These are phyloP conservation scores for Vaccinium myrtillus DNA, from an alignment of 148 eudicot species.

Conservation along the genomic window DNA sequence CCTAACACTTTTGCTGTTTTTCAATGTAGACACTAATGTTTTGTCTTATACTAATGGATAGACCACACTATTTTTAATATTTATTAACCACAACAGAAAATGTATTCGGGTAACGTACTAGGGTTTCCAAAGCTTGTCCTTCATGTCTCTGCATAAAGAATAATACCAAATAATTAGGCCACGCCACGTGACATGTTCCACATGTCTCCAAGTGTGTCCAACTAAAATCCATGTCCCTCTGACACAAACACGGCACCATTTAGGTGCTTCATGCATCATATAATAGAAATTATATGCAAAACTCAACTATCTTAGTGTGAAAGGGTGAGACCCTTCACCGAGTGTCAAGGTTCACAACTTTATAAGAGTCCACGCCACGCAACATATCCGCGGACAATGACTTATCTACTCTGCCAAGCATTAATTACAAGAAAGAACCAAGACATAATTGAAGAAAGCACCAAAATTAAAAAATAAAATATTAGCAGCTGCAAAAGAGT, in stretches of 20 bases:
- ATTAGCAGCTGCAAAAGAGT: constrained; percentile 1
- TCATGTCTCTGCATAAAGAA: neutral
- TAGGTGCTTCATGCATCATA: neutral
- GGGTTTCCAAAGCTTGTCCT: neutral
- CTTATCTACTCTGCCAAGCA: neutral
- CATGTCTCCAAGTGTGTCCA: neutral
- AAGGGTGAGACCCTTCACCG: neutral
- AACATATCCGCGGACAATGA: neutral
- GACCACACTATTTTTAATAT: neutral
- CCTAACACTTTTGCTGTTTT: neutral
- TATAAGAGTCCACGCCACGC: neutral
- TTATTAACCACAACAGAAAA: neutral
- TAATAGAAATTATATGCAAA: too few species aligned
- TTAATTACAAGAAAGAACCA: neutral
- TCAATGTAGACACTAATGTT: neutral
- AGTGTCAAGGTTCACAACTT: neutral
- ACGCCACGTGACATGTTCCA: neutral
- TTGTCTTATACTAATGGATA: neutral
- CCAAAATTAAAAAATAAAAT: neutral
- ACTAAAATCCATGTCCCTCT: neutral
- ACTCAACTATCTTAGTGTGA: neutral
- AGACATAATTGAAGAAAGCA: neutral
- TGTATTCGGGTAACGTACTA: neutral
- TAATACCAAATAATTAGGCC: neutral
- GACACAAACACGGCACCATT: neutral